A percentile compares a stretch with the other conserved stretches of the same genome.
These are phyloP conservation scores for Corylus avellana DNA, from an alignment of 306 rosid genomes.

Conservation along the genomic window DNA sequence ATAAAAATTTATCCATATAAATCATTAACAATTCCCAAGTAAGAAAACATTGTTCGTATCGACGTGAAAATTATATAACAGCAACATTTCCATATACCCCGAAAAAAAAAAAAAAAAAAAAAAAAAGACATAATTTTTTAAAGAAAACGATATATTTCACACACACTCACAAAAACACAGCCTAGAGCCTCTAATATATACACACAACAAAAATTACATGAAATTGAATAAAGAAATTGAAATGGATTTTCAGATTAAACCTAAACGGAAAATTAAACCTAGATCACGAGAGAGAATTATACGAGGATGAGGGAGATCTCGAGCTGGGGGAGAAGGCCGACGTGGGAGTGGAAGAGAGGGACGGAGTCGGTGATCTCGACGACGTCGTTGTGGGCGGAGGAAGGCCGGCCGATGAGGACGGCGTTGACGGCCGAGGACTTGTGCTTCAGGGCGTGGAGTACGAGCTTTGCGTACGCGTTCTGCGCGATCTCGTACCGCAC, in stretches of 20 bases:
- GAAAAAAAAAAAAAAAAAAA: too few species aligned
- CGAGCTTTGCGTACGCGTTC: conserved; percentile 79
- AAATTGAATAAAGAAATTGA: neutral
- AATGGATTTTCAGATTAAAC: neutral
- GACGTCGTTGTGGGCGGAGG: conserved; percentile 52
- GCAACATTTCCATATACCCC: too few species aligned
- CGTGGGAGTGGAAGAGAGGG: conserved; percentile 89
- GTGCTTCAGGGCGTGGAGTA: conserved; percentile 84
- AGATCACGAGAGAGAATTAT: neutral
- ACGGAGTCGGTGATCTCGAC: conserved; percentile 81
- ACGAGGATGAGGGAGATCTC: conserved; percentile 97
- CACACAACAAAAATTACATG: neutral
- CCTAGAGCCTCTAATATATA: neutral
- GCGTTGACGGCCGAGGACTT: conserved; percentile 86
- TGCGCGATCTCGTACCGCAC: conserved; percentile 73
- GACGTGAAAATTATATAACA: too few species aligned
- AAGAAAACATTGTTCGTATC: too few species aligned
- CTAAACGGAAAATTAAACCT: neutral
- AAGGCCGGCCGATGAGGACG: conserved; percentile 77
- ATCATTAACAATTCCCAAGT: too few species aligned
- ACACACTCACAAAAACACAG: neutral
- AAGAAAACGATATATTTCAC: too few species aligned
- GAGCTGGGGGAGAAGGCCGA: conserved; percentile 91
- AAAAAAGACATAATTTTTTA: too few species aligned
- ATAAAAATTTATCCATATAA: too few species aligned